Evolutionary conservation across 2,329 filamentous ascomycete genomes (phyloP).

Genomic region (Teratosphaeria viscida): DNA sequence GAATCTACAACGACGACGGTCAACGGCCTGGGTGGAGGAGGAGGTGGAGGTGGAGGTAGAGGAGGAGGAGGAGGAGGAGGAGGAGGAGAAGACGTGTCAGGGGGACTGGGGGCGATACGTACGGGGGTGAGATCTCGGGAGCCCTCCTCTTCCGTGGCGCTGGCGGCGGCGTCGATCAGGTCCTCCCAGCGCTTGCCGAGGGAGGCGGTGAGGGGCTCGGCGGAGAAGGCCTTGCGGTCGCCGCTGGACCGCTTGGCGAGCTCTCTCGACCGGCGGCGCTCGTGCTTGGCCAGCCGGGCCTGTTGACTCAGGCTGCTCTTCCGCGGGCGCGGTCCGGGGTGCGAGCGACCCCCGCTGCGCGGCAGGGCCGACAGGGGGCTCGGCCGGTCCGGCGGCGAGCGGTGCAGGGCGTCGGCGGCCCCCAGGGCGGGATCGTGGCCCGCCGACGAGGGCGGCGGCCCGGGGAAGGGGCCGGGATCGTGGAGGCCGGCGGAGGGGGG

Average conservation of each 20-base stretch:
- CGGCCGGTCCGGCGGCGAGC: constrained; percentile 76
- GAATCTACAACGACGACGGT: constrained; percentile 25
- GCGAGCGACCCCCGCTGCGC: constrained; percentile 47
- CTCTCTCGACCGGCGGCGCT: constrained; percentile 68
- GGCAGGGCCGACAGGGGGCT: constrained; percentile 80
- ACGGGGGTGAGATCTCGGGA: constrained; percentile 79
- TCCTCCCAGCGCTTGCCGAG: constrained; percentile 89
- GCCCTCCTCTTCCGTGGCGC: constrained; percentile 78
- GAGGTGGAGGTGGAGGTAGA: no score
- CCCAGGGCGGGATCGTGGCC: constrained; percentile 52
- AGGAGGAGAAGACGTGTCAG: no score
- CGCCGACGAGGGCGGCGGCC: constrained; percentile 28
- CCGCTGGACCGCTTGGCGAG: constrained; percentile 62
- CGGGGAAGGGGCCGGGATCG: background rate
- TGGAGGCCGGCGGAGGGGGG: background rate
- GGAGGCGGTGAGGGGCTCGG: constrained; percentile 66
- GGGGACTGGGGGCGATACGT: constrained; percentile 24
- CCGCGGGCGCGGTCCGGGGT: constrained; percentile 59
- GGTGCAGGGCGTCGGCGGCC: constrained; percentile 69
- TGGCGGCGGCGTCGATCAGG: constrained; percentile 86
- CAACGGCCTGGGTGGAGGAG: constrained; percentile 7
- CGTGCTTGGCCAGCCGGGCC: constrained; percentile 64
- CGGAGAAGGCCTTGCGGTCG: constrained; percentile 72
- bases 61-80: no score
- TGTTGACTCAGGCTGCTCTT: constrained; percentile 82